A percentile compares a stretch with the other conserved stretches of the same genome.
Conservation (phyloP, 1,284 basidiomycete species). For the Neotropicomus parvogracilis region DNA sequence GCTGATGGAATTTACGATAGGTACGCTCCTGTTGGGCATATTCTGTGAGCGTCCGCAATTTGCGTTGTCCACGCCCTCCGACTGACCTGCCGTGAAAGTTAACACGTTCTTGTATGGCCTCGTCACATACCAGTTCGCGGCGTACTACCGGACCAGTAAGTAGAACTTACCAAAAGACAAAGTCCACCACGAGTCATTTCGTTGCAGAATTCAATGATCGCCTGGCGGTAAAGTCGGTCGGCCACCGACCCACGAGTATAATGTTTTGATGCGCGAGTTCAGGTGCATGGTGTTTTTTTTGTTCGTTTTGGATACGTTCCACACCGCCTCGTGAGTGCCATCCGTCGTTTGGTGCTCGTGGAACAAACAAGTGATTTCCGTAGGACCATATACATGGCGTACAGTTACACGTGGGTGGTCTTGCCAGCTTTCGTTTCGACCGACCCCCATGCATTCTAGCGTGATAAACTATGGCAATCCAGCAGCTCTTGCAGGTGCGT, state of each 20-base stretch:
- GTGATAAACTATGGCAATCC: conserved; percentile 18
- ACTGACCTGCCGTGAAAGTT: neutral
- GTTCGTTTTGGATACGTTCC: conserved; percentile 44
- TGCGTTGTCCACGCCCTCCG: neutral
- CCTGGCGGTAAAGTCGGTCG: conserved; percentile 15
- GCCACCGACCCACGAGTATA: neutral
- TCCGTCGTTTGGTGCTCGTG: neutral
- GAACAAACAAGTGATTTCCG: neutral
- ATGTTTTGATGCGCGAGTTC: neutral
- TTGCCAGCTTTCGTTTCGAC: neutral
- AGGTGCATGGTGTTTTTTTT: conserved; percentile 39
- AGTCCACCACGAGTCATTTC: neutral
- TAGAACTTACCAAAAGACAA: neutral
- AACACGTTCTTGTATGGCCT: conserved; percentile 48
- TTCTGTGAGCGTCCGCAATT: conserved; percentile 32
- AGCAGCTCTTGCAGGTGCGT: conserved; percentile 13
- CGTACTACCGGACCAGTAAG: conserved; percentile 42
- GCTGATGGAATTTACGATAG: conserved; percentile 17
- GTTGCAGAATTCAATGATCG: conserved; percentile 44
- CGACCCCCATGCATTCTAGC: conserved; percentile 4
- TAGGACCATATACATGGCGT: conserved; percentile 20
- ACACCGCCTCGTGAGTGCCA: conserved; percentile 33
- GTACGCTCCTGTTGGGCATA: conserved; percentile 39
- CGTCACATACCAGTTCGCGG: conserved; percentile 46
- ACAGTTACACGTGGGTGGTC: conserved; percentile 13